Evolutionary conservation across 495 filamentous ascomycete genomes (phyloP), one percentile per base, ranked within the genome.

Genomic region (Gamarada debralockiae): DNA sequence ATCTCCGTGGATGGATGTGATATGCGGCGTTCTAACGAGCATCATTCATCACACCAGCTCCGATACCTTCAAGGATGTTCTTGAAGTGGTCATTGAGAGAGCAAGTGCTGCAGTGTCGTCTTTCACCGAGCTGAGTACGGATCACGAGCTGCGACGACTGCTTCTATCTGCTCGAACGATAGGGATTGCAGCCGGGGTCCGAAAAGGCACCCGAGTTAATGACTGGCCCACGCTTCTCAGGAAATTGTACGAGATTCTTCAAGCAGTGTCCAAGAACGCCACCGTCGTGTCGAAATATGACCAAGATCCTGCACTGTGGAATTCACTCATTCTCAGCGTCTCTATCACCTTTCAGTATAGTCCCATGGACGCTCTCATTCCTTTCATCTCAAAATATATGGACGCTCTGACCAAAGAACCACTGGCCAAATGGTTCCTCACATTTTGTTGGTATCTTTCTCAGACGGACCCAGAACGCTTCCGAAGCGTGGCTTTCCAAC

Each of bases 401-500:
- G 75, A 81, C 31, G 65, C 69, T n/a, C 72, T 92, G 52, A 81
- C 81, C 5, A 78, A 73, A 41, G 82, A 83, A 17, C 73, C 70
- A 2, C 73, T 87, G 46, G 79, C 82, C 53, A 64, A 65, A 46
- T 79, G 82, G 70, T 97, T 97, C 66, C 72, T 97, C 41, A 74
- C 81, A 4, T 97, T 96, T 62, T 97, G 87, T 65, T 83, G 83
- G 13, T 84, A 88, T 27, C 82, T 92, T 56, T 80, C 85, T 0
- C 79, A 88, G 36, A 70, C 91, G 50, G 83, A 87, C 38, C 62
- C 75, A 9, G 86, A 92, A 48, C 77, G 89, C 37, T 98, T 97
- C 64, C 74, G 83, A 38, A 79, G 79, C 46, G 73, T 96, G 10
- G 70, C 95, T 10, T 71, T 90, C 12, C 89, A 89, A 44, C 81